Base-by-base conservation (phyloP, 805 yeast genomes). In the Scheffersomyces coipomensis region DNA sequence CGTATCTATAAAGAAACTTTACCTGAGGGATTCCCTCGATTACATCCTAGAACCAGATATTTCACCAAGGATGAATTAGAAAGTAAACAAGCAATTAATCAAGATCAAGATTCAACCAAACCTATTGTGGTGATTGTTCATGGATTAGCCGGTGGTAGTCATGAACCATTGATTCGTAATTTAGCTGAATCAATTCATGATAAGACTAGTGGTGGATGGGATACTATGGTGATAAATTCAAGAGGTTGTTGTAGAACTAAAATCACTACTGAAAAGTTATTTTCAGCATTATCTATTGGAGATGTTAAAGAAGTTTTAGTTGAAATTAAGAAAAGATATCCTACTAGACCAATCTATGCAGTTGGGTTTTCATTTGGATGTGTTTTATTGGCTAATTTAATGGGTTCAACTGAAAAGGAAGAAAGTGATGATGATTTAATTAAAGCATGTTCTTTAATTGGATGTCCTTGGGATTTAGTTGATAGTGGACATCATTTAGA, bases 321-420 rank as follows among this genome's bases (percentile, higher is more conserved):
- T 35, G 73, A 74, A 23, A 59, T 87, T 48, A 65, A 72, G 30
- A 42, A 44, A 31, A 55, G 64, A 34, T 83, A 70, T 54, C 91
- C 95, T 1, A 62, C 71, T 37, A 64, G 81, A 37, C 77, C 87
- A n/a, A 66, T 76, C 17, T 76, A 85, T 41, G 73, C 82, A 23
- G 79, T 78, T n/a, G 96, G 95, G 2, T 83, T 82, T 52, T 83
- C 90, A n/a, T 72, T 87, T 38, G 96, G 96, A 2, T 90, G 85
- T 0, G 73, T 82, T 2, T 72, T 87, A 23, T 65, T 86, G 43
- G 73, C 85, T 21, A 88, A 87, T 54, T 87, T 81, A 57, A 55
- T 87, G 16, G 91, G 89, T 8, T 83, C 78, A 52, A 81, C 79
- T 47, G 78, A 76, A 9, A 72, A 64, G 1, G 53, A 48, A 17